Evolutionary conservation across 2,329 filamentous ascomycete genomes (phyloP).

Genomic region (Diplodia corticola): DNA sequence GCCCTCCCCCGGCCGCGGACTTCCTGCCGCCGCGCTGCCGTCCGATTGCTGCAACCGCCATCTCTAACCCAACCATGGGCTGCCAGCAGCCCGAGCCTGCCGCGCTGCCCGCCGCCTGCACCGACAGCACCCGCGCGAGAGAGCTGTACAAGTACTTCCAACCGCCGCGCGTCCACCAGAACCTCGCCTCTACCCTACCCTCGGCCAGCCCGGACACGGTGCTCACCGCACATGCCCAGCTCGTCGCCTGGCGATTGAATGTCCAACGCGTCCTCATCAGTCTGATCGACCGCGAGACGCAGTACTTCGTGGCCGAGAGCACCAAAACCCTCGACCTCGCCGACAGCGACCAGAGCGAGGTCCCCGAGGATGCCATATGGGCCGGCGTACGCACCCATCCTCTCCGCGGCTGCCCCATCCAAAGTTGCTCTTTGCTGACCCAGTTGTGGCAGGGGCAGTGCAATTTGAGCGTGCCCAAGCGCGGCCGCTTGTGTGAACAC

Average conservation of each 20-base stretch:
- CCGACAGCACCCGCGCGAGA: conserved; percentile 26
- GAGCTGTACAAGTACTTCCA: conserved; percentile 35
- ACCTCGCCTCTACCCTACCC: neutral
- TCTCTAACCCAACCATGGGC: conserved; percentile 3
- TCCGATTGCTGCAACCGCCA: neutral
- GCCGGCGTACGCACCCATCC: conserved; percentile 30
- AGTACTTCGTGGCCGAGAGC: conserved; percentile 55
- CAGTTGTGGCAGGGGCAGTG: conserved; percentile 25
- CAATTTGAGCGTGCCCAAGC: conserved; percentile 34
- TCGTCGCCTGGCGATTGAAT: conserved; percentile 40
- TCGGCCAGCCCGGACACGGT: conserved; percentile 32
- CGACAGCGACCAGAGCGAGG: conserved; percentile 36
- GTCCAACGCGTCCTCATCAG: conserved; percentile 42
- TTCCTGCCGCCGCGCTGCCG: neutral
- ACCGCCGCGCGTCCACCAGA: conserved; percentile 24
- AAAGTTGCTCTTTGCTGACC: neutral
- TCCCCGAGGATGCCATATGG: conserved; percentile 36
- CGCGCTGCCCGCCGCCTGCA: neutral
- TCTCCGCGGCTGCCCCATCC: neutral
- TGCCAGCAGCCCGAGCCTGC: neutral
- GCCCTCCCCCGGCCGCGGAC: neutral
- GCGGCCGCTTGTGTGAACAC: conserved; percentile 38
- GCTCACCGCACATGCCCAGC: conserved; percentile 39
- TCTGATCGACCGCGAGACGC: conserved; percentile 50
- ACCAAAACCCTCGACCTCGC: conserved; percentile 45